A percentile compares a stretch with the other conserved stretches of the same genome.
Conservation (phyloP, 306 rosid species). For the Prunus dulcis region DNA sequence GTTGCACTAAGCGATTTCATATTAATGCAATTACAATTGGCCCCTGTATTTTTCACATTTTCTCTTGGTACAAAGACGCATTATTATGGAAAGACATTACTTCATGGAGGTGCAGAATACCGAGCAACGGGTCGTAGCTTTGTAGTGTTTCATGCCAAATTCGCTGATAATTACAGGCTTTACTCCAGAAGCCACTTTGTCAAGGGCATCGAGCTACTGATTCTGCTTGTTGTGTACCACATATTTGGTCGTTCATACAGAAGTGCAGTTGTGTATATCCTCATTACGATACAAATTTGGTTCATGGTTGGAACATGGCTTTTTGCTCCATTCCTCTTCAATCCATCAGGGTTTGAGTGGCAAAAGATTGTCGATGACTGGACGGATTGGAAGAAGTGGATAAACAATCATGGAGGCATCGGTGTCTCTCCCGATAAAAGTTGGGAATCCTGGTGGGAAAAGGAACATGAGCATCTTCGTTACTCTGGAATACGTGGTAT, state of each 20-base stretch:
- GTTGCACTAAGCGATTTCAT: slow-evolving; percentile 77
- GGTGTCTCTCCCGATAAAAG: slow-evolving; percentile 80
- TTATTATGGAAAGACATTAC: slow-evolving; percentile 92
- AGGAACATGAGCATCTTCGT: slow-evolving; percentile 76
- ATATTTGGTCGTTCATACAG: slow-evolving; percentile 75
- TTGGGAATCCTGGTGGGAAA: slow-evolving; percentile 99
- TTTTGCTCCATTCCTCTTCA: slow-evolving; percentile 96
- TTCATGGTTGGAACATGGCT: slow-evolving; percentile 98
- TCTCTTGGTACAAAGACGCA: slow-evolving; percentile 97
- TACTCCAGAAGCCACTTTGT: slow-evolving; percentile 97
- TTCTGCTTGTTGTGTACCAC: slow-evolving; percentile 81
- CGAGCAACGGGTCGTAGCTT: slow-evolving; percentile 94
- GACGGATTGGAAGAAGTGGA: slow-evolving; percentile 98
- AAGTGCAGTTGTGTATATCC: slow-evolving; percentile 55
- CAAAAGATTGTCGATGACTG: slow-evolving; percentile 95
- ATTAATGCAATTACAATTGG: slow-evolving; percentile 88
- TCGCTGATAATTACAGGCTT: slow-evolving; percentile 87
- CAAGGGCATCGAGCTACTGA: slow-evolving; percentile 90
- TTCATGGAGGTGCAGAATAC: slow-evolving; percentile 98
- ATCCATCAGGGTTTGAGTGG: slow-evolving; percentile 99
- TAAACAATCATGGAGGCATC: slow-evolving; percentile 80
- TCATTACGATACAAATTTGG: slow-evolving; percentile 84
- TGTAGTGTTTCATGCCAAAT: slow-evolving; percentile 94
- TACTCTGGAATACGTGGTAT: slow-evolving; percentile 70
- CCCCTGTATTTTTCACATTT: slow-evolving; percentile 90